Evolutionary conservation across 2,329 filamentous ascomycete species (phyloP).

Genomic region (Trichoderma koningiopsis): DNA sequence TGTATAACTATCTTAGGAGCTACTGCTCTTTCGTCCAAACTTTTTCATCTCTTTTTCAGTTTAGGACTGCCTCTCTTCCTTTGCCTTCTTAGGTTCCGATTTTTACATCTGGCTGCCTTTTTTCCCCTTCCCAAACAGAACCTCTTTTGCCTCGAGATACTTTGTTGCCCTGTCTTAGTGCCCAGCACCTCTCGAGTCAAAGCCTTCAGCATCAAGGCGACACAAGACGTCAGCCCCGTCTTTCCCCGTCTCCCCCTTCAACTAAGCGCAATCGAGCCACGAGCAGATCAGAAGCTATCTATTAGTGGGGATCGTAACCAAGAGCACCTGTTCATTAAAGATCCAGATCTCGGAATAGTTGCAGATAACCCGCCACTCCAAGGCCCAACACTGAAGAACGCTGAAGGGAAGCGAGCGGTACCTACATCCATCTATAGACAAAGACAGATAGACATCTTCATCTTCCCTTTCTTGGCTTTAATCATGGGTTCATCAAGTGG

Average conservation of each 20-base stretch:
- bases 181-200: constrained; percentile 6
- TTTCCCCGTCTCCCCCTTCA: constrained; percentile 10
- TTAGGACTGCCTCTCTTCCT: neutral
- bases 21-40: constrained; percentile 9
- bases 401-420: neutral
- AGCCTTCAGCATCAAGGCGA: constrained; percentile 19
- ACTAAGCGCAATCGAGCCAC: neutral
- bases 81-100: neutral
- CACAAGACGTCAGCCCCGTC: constrained; percentile 24
- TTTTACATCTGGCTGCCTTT: neutral
- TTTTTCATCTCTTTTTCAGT: neutral
- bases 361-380: neutral
- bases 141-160: neutral
- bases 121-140: neutral
- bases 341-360: neutral
- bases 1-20: constrained; percentile 18
- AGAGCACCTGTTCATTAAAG: neutral
- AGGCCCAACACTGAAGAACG: neutral
- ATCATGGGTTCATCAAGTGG: constrained; percentile 30
- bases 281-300: neutral
- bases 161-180: neutral
- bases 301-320: neutral
- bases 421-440: neutral
- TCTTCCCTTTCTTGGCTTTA: neutral
- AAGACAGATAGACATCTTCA: neutral